Percentiles rank a stretch among this genome's conserved stretches.
Conservation (phyloP, 192 early-diverging fungal genomes). For the Diversispora eburnea region DNA sequence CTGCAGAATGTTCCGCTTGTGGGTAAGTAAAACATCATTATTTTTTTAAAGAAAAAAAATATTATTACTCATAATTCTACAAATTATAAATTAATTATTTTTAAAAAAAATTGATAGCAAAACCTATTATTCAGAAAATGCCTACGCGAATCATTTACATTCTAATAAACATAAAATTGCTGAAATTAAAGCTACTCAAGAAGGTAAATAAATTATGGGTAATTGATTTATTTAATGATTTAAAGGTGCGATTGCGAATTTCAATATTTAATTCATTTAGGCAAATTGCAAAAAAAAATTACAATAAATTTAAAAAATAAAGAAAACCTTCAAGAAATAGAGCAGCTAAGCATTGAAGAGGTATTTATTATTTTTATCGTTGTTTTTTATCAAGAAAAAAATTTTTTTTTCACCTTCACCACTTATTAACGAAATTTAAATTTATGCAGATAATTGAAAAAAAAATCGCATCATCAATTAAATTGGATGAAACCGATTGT, state of each 20-base stretch:
- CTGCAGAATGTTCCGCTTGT: conserved; percentile 31
- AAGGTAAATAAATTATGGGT: neutral
- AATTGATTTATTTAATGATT: no score
- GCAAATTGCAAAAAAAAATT: no score
- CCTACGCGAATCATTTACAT: conserved; percentile 83
- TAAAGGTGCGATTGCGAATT: no score
- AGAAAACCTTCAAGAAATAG: no score
- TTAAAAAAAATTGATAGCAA: conserved; percentile 52
- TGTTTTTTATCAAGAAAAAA: no score
- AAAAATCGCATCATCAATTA: conserved; percentile 69
- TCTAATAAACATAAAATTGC: conserved; percentile 95
- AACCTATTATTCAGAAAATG: conserved; percentile 76
- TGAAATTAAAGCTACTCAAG: conserved; percentile 41
- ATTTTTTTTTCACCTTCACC: neutral
- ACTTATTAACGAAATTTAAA: neutral
- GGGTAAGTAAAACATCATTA: conserved; percentile 31
- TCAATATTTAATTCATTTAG: no score
- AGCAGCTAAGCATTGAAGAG: no score
- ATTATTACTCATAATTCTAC: neutral
- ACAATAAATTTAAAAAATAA: no score
- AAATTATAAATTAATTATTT: no score
- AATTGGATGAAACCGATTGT: conserved; percentile 75
- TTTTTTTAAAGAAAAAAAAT: neutral
- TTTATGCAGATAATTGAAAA: conserved; percentile 43
- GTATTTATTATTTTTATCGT: no score